phyloP scores from a whole-genome alignment of 352 stramenopile genomes.

The Aphanomyces euteiches region DNA sequence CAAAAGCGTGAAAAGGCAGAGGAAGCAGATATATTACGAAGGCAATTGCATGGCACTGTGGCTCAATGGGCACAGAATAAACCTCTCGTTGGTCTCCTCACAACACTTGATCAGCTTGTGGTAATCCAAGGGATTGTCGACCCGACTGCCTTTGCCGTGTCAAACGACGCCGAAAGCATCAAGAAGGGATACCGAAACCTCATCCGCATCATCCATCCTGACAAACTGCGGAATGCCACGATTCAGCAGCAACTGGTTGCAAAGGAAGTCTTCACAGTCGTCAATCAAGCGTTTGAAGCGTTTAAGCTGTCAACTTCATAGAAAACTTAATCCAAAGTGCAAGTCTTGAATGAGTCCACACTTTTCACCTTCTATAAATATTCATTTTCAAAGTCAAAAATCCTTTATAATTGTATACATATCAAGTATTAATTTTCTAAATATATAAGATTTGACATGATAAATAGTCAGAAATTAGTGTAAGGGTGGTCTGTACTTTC shows the following conservation, averaged over 20 bases:
- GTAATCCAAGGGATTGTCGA: conserved; percentile 66
- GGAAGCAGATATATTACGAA: conserved; percentile 70
- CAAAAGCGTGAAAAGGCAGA: conserved; percentile 72
- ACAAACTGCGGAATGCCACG: conserved; percentile 72
- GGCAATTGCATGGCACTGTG: conserved; percentile 67
- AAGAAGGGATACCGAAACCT: conserved; percentile 80
- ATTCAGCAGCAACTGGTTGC: conserved; percentile 78
- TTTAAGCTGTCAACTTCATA: conserved; percentile 47
- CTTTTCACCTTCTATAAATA: too few species aligned
- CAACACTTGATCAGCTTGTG: conserved; percentile 80
- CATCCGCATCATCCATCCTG: conserved; percentile 81
- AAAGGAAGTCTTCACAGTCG: conserved; percentile 82
- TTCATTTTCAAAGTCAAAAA: too few species aligned
- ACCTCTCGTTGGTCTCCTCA: conserved; percentile 74
- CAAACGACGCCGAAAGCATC: conserved; percentile 71
- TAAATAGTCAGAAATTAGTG: too few species aligned
- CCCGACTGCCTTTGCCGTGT: conserved; percentile 72
- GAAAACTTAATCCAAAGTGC: too few species aligned
- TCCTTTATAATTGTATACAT: too few species aligned
- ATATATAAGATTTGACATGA: too few species aligned
- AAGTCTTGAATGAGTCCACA: too few species aligned
- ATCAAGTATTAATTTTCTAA: too few species aligned
- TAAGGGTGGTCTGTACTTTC: too few species aligned
- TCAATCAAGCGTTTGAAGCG: conserved; percentile 85
- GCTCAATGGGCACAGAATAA: conserved; percentile 85